Evolutionary conservation across 2,329 filamentous ascomycete species (phyloP).

Genomic region (Xylaria digitata): DNA sequence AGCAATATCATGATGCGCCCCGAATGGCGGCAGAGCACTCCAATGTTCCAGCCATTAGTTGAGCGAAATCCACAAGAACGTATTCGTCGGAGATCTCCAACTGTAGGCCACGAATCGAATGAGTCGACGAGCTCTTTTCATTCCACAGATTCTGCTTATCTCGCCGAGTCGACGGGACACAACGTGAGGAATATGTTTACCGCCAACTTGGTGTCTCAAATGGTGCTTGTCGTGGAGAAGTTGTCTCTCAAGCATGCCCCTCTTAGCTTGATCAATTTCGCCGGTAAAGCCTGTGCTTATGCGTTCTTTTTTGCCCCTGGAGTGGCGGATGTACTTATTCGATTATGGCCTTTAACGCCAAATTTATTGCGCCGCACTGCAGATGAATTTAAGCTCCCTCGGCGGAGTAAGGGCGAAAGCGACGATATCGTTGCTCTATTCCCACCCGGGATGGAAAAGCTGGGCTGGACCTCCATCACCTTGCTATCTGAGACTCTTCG

Average conservation of each 20-base stretch:
- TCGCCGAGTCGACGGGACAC: conserved; percentile 79
- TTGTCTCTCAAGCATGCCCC: conserved; percentile 80
- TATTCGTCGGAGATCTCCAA: conserved; percentile 59
- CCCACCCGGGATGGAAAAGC: conserved; percentile 70
- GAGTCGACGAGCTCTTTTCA: conserved; percentile 76
- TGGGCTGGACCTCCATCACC: conserved; percentile 67
- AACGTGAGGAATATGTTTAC: conserved; percentile 90
- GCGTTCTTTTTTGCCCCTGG: conserved; percentile 93
- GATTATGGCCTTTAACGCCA: conserved; percentile 80
- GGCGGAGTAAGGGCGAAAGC: conserved; percentile 65
- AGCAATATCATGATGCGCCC: conserved; percentile 86
- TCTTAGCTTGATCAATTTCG: conserved; percentile 80
- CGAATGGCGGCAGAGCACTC: conserved; percentile 84
- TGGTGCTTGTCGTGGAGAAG: conserved; percentile 88
- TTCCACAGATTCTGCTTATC: conserved; percentile 59
- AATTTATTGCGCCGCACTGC: conserved; percentile 77
- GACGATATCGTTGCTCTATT: conserved; percentile 76
- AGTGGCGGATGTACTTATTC: conserved; percentile 83
- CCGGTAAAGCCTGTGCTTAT: conserved; percentile 90
- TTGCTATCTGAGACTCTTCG: conserved; percentile 68
- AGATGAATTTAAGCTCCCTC: conserved; percentile 73
- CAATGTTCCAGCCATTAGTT: conserved; percentile 71
- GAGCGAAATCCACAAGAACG: conserved; percentile 64
- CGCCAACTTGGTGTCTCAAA: conserved; percentile 82
- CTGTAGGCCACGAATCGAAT: conserved; percentile 64